These are phyloP conservation scores for Solanum ahanhuiri DNA, from an alignment of 257 asterid genomes.

Conservation along the genomic window DNA sequence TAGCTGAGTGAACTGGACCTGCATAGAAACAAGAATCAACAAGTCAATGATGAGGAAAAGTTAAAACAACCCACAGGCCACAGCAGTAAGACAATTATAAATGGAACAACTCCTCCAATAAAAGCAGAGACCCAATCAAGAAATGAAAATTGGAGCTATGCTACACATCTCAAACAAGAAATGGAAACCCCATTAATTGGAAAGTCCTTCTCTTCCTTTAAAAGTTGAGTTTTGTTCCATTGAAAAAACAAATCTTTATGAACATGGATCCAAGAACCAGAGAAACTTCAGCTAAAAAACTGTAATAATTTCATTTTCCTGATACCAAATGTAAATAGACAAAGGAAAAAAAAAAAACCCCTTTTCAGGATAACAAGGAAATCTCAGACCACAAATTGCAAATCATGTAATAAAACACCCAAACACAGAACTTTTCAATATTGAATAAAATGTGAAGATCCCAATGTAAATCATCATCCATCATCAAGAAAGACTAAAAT, in stretches of 20 bases:
- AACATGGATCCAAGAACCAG: background rate
- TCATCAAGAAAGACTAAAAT: background rate
- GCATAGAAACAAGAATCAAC: background rate
- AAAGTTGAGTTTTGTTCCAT: background rate
- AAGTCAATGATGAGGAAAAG: background rate
- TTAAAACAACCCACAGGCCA: background rate
- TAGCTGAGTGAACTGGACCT: background rate
- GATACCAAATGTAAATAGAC: background rate
- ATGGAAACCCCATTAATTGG: background rate
- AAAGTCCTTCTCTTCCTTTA: background rate
- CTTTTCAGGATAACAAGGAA: background rate
- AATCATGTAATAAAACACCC: background rate
- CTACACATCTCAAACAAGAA: background rate
- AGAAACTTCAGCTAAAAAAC: background rate
- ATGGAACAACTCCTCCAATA: background rate
- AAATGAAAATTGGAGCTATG: background rate
- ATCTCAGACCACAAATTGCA: background rate
- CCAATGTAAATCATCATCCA: background rate
- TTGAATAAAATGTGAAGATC: background rate
- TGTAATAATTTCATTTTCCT: background rate
- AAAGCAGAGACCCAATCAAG: background rate
- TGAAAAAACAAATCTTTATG: background rate
- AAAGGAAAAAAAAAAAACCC: background rate
- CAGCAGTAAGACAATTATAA: background rate
- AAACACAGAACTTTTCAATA: background rate